Evolutionary conservation across 352 stramenopile genomes (phyloP).

Genomic region (Pythium phragmitis): DNA sequence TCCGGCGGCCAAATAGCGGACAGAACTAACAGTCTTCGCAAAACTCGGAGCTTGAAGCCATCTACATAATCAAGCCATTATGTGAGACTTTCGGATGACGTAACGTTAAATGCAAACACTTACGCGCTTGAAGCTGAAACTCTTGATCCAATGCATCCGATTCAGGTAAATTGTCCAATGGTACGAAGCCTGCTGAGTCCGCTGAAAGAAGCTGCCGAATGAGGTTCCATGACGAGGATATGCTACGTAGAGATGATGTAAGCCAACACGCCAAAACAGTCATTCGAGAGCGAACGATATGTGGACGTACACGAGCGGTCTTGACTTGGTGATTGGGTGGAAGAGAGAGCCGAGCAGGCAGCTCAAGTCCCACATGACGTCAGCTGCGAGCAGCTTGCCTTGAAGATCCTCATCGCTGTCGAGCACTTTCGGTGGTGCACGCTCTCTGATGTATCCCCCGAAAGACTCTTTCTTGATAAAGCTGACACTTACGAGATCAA

Average conservation of each 20-base stretch:
- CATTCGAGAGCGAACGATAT: not conserved
- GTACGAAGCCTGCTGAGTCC: not conserved
- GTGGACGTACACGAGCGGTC: constrained; percentile 4
- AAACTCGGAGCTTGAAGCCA: constrained; percentile 23
- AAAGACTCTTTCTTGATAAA: constrained; percentile 16
- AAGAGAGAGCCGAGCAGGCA: constrained; percentile 10
- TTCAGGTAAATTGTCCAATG: not conserved
- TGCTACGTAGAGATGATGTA: not conserved
- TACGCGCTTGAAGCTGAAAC: constrained; percentile 25
- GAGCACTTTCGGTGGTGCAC: constrained; percentile 4
- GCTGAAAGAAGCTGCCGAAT: constrained; percentile 17
- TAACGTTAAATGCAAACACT: not conserved
- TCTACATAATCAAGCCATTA: constrained; percentile 7
- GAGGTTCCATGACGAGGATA: constrained; percentile 14
- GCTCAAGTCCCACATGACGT: constrained; percentile 24
- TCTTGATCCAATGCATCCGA: constrained; percentile 5
- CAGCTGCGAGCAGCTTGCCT: constrained; percentile 20
- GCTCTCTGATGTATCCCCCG: constrained; percentile 25
- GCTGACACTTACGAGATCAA: constrained; percentile 15
- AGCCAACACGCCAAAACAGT: not conserved
- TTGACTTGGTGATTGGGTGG: constrained; percentile 1
- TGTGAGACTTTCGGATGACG: not conserved
- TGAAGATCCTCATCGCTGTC: constrained; percentile 18
- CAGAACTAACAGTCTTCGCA: constrained; percentile 16
- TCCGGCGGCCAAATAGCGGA: constrained; percentile 21